Evolutionary conservation across 1,284 basidiomycete species (phyloP).

Genomic region (Neonothopanus nambi): DNA sequence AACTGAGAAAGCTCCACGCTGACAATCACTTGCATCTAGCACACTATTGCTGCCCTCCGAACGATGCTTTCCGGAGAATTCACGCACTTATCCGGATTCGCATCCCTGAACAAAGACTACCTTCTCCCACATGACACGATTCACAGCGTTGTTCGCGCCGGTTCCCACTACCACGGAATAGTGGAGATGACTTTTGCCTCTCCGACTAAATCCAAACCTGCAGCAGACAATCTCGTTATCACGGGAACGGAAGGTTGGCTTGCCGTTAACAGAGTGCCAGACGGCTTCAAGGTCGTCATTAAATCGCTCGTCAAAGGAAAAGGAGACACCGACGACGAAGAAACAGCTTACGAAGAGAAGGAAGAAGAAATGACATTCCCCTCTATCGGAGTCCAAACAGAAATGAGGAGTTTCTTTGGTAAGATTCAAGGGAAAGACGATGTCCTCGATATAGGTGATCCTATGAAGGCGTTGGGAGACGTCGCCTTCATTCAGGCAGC

Average conservation of each 20-base stretch:
- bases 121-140: constrained; percentile 79
- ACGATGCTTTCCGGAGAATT: constrained; percentile 56
- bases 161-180: constrained; percentile 57
- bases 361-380: constrained; percentile 43
- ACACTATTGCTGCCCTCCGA: constrained; percentile 63
- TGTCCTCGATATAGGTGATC: constrained; percentile 50
- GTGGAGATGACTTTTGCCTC: constrained; percentile 59
- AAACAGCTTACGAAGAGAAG: constrained; percentile 45
- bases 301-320: constrained; percentile 43
- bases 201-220: constrained; percentile 43
- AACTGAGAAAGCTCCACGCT: constrained; percentile 10
- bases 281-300: constrained; percentile 33
- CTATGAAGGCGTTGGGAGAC: constrained; percentile 63
- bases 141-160: constrained; percentile 51
- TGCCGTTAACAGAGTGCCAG: constrained; percentile 38
- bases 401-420: constrained; percentile 63
- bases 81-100: constrained; percentile 60
- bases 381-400: constrained; percentile 54
- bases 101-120: constrained; percentile 68
- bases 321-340: constrained; percentile 45
- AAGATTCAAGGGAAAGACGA: constrained; percentile 36
- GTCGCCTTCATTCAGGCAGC: constrained; percentile 80
- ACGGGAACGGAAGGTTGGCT: constrained; percentile 64
- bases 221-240: constrained; percentile 48
- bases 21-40: constrained; percentile 37